Conservation (phyloP, 140 eudicot species). For the Anethum foeniculum region DNA sequence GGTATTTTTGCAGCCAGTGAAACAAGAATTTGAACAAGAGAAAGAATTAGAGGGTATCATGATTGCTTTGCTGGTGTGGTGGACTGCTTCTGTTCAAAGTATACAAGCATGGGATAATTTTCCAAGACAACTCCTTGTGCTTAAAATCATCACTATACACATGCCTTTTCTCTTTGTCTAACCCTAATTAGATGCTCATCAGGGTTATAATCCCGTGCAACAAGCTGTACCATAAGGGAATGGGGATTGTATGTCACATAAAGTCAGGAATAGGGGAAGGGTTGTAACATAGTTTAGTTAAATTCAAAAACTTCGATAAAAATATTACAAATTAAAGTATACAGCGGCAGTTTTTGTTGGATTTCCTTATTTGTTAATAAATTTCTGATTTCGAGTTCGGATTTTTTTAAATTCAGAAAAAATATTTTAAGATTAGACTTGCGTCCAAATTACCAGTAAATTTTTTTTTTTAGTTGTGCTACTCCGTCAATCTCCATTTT, state of each 20-base stretch:
- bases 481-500: too few species aligned
- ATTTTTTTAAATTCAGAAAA: too few species aligned
- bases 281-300: too few species aligned
- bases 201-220: neutral
- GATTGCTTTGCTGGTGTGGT: neutral
- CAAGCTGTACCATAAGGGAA: slow-evolving; percentile 1
- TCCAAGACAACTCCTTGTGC: neutral
- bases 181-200: neutral
- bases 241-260: neutral
- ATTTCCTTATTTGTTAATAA: too few species aligned
- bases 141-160: neutral
- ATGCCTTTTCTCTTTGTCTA: neutral
- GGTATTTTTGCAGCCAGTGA: neutral
- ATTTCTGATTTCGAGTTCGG: too few species aligned
- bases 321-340: too few species aligned
- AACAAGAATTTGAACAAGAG: neutral
- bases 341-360: too few species aligned
- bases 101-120: neutral
- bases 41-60: neutral
- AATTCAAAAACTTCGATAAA: too few species aligned
- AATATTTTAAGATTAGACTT: too few species aligned
- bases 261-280: too few species aligned
- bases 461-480: too few species aligned
- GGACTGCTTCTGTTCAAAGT: slow-evolving; percentile 2
- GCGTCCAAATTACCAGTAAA: too few species aligned